Percentiles rank a stretch among this genome's conserved stretches.
phyloP scores from a whole-genome alignment of 805 yeast species.

The Soucietia sequanensis region DNA sequence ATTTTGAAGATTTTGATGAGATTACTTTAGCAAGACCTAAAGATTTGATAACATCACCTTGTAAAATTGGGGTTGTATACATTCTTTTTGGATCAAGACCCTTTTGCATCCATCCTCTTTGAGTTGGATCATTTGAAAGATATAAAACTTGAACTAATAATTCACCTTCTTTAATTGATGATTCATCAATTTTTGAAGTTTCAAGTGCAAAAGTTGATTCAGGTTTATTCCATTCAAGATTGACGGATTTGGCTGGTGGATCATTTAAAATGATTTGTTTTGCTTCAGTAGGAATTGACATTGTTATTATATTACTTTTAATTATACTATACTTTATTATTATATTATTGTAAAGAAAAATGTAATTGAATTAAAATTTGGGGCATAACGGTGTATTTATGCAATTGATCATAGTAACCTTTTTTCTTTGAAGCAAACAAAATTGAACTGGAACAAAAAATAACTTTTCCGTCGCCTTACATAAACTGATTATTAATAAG shows the following conservation, averaged over 20 bases:
- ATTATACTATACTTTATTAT: too few species aligned
- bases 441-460: too few species aligned
- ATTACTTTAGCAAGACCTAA: conserved; percentile 51
- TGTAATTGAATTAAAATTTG: too few species aligned
- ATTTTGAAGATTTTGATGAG: conserved; percentile 42
- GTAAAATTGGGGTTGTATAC: conserved; percentile 38
- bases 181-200: conserved; percentile 4
- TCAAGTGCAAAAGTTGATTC: conserved; percentile 26
- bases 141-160: conserved; percentile 45
- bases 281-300: conserved; percentile 12
- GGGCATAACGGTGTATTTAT: too few species aligned
- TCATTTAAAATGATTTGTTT: conserved; percentile 19
- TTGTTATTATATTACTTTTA: too few species aligned
- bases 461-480: too few species aligned
- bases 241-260: conserved; percentile 20
- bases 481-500: too few species aligned
- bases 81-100: conserved; percentile 25
- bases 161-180: conserved; percentile 34
- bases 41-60: conserved; percentile 46
- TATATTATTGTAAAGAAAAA: too few species aligned
- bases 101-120: conserved; percentile 54
- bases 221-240: conserved; percentile 17
- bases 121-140: conserved; percentile 62
- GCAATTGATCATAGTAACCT: too few species aligned
- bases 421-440: too few species aligned